Base-by-base conservation (phyloP, 2,329 filamentous ascomycete genomes). In the Nemania serpens region DNA sequence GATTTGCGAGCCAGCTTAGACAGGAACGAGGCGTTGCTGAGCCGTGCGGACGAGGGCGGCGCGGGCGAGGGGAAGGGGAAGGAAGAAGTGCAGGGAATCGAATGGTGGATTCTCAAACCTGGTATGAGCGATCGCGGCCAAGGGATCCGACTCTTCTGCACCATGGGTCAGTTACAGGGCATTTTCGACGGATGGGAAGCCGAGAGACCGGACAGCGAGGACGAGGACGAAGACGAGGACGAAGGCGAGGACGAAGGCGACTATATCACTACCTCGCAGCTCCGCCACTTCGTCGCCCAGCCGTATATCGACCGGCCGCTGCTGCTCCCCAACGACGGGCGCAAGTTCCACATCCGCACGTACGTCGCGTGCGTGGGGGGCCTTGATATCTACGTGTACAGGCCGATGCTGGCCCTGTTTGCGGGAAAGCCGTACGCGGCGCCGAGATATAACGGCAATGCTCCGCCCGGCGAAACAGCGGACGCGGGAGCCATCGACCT, bases 71-170 rank as follows among this genome's bases (percentile, higher is more conserved):
- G 50, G 62, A 57, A 18, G 58, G 47, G 12, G 20, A 51, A 58
- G 33, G n/a, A 77, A 63, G 58, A n/a, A 59, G 47, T 11, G 18
- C 43, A 58, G 33, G 78, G 83, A 43, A 82, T 84, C 61, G 87
- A 96, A 73, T 99, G 94, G 94, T 99, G 95, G 95, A 98, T 99
- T 67, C 76, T 99, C 61, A 99, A 99, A 77, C 94, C 95, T 0
- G 90, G 94, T 9, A 98, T 99, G 95, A 97, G 92, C 75, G 95
- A 99, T 73, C 85, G 94, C 22, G 95, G 94, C 0, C 93, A 97
- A 74, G 95, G 95, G 1, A 97, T 99, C 59, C 81, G 91, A 41
- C 79, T 99, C 0, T 99, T 99, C 75, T 91, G 87, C 69, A 91
- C 87, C 2, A 91, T 95, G 79, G 87, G 89, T 58, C 88, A 96